phyloP scores from a whole-genome alignment of 768 basidiomycete species.

The Suillus decipiens region DNA sequence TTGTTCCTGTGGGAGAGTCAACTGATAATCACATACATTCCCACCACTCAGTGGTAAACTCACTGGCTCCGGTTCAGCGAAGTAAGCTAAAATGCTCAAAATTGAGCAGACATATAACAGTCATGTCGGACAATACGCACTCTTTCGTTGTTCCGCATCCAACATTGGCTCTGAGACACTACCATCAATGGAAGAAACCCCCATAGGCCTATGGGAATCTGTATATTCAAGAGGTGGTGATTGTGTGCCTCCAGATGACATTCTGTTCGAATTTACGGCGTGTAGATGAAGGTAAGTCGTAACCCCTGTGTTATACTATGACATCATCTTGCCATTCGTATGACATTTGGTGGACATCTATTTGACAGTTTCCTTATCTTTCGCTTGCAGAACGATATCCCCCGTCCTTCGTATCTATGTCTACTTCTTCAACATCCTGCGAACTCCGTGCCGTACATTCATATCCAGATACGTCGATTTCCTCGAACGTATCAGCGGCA shows the following conservation, averaged over 20 bases:
- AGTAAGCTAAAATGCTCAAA: constrained; percentile 19
- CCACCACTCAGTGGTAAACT: neutral
- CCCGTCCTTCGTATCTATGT: neutral
- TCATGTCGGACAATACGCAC: constrained; percentile 24
- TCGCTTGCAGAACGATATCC: neutral
- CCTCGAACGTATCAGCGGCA: constrained; percentile 47
- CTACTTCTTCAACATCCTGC: neutral
- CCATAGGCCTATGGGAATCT: constrained; percentile 48
- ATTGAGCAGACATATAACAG: neutral
- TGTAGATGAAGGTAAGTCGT: neutral
- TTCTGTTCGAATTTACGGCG: constrained; percentile 6
- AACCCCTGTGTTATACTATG: neutral
- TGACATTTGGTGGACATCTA: too few relatives aligned
- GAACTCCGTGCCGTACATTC: constrained; percentile 1
- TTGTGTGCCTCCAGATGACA: constrained; percentile 43
- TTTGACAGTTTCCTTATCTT: neutral
- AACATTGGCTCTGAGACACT: constrained; percentile 35
- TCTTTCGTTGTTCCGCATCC: constrained; percentile 48
- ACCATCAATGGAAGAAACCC: constrained; percentile 45
- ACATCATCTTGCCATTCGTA: neutral
- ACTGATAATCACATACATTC: too few relatives aligned
- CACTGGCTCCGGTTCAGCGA: constrained; percentile 11
- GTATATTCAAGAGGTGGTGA: constrained; percentile 58
- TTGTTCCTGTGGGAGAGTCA: neutral
- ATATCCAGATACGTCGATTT: constrained; percentile 53